Conservation (phyloP, 176 grass and related monocot genomes). For the Phoenix dactylifera region DNA sequence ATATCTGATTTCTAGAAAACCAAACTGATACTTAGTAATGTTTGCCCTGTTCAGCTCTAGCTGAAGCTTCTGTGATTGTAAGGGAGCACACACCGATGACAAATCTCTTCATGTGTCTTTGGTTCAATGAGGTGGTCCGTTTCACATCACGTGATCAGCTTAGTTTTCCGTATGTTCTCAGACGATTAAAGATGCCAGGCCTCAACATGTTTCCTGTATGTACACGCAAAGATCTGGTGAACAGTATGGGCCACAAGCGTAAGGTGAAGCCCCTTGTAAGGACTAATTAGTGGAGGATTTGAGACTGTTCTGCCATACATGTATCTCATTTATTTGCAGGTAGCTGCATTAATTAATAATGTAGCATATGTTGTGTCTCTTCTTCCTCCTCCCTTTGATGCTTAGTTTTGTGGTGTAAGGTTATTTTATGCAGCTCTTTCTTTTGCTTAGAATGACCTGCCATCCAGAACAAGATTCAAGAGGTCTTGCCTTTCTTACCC, state of each 20-base stretch:
- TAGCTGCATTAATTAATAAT: no score
- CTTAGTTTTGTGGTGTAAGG: no score
- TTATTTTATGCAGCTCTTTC: no score
- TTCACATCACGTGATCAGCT: conserved; percentile 89
- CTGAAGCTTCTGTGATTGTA: conserved; percentile 83
- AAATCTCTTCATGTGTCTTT: conserved; percentile 83
- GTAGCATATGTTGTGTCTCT: no score
- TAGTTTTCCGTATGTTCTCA: conserved; percentile 78
- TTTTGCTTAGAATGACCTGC: no score
- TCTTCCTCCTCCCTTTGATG: no score
- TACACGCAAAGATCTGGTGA: conserved; percentile 69
- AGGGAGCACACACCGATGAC: conserved; percentile 64
- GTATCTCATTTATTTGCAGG: no score
- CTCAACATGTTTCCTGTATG: conserved; percentile 84
- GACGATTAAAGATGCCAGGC: conserved; percentile 35
- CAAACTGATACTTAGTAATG: conserved; percentile 2
- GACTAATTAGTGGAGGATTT: conserved; percentile 26
- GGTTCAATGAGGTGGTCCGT: conserved; percentile 87
- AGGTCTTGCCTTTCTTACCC: no score
- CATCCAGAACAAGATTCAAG: no score
- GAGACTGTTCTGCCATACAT: background rate
- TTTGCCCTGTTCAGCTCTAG: conserved; percentile 55
- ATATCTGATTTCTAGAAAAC: no score
- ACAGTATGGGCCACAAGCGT: conserved; percentile 58
- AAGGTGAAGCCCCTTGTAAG: conserved; percentile 73